Percentiles rank a stretch among this genome's conserved stretches.
Evolutionary conservation across 176 grass and related monocot species (phyloP).

Genomic region (Carex parvula): DNA sequence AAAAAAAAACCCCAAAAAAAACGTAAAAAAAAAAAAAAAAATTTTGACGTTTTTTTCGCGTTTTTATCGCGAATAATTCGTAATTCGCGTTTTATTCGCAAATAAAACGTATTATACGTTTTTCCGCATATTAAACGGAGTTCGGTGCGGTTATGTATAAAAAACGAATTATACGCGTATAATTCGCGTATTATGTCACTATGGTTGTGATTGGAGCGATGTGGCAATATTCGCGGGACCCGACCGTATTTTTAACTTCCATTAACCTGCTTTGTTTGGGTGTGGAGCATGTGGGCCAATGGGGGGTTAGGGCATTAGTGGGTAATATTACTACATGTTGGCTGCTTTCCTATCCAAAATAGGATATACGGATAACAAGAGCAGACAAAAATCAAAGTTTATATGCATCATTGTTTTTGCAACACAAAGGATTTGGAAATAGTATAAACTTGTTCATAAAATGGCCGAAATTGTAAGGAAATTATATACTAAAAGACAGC

Average conservation of each 20-base stretch:
- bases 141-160: too few relatives aligned
- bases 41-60: too few relatives aligned
- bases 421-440: not conserved
- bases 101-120: too few relatives aligned
- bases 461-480: not conserved
- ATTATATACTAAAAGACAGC: not conserved
- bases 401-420: not conserved
- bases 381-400: too few relatives aligned
- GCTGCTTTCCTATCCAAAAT: not conserved
- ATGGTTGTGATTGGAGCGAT: not conserved
- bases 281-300: not conserved
- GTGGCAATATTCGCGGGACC: not conserved
- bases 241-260: not conserved
- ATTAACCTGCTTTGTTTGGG: not conserved
- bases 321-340: not conserved
- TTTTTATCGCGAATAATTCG: too few relatives aligned
- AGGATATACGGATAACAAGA: not conserved
- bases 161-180: too few relatives aligned
- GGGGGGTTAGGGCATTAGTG: not conserved
- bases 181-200: too few relatives aligned
- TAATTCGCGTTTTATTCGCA: too few relatives aligned
- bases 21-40: too few relatives aligned
- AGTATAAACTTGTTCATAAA: not conserved
- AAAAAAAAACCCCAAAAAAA: too few relatives aligned
- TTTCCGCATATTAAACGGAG: too few relatives aligned